Evolutionary conservation across 257 asterid genomes (phyloP).

Genomic region (Buddleja alternifolia): DNA sequence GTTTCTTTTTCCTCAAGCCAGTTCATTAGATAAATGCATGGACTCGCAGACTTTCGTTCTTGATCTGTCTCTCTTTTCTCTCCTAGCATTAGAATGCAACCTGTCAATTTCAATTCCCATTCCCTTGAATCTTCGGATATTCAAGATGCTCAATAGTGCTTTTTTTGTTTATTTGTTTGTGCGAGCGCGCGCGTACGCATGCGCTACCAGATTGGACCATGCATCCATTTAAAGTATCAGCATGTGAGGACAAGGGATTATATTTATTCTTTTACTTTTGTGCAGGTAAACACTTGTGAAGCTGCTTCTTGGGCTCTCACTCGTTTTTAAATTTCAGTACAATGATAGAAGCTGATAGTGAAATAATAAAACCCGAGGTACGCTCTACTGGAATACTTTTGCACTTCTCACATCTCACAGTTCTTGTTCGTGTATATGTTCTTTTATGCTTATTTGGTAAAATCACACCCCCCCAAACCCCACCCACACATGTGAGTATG

Average conservation of each 20-base stretch:
- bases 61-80: background rate
- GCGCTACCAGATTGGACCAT: too few species aligned
- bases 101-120: background rate
- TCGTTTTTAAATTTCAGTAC: slow-evolving; percentile 19
- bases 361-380: slow-evolving; percentile 58
- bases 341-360: slow-evolving; percentile 60
- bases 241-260: background rate
- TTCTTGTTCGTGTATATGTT: background rate
- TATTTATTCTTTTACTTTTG: slow-evolving; percentile 5
- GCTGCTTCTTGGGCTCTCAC: slow-evolving; percentile 14
- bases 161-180: too few species aligned
- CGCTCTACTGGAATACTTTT: slow-evolving; percentile 19
- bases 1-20: background rate
- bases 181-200: too few species aligned
- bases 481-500: too few species aligned
- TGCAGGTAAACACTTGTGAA: slow-evolving; percentile 37
- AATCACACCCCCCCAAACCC: background rate
- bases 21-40: background rate
- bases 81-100: background rate
- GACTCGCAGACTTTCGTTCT: background rate
- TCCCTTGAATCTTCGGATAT: background rate
- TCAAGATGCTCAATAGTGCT: too few species aligned
- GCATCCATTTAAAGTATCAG: too few species aligned
- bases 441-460: background rate
- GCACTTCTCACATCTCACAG: slow-evolving; percentile 10